phyloP scores from a whole-genome alignment of 352 stramenopile species.

The Pythium rhizo-oryzae region DNA sequence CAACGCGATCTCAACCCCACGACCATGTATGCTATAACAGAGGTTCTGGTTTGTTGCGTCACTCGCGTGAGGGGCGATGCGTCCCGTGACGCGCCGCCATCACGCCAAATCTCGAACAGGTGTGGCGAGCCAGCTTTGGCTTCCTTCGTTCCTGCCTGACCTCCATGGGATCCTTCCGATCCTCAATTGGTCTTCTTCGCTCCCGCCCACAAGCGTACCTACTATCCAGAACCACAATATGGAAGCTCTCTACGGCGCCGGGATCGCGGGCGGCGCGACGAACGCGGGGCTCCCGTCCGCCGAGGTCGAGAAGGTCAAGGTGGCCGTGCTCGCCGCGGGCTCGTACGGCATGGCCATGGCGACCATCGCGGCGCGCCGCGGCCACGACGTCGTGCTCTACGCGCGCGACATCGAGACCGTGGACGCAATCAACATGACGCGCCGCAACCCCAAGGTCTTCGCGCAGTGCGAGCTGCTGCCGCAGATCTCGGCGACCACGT shows the following conservation, averaged over 20 bases:
- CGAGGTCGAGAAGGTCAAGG: slow-evolving; percentile 79
- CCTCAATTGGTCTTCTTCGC: slow-evolving; percentile 8
- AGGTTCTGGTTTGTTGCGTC: slow-evolving; percentile 10
- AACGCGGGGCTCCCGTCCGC: slow-evolving; percentile 73
- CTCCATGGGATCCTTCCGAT: slow-evolving; percentile 3
- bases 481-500: slow-evolving; percentile 87
- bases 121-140: too few relatives aligned
- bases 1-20: not conserved
- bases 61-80: slow-evolving; percentile 6
- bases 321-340: slow-evolving; percentile 92
- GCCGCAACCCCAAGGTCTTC: slow-evolving; percentile 93
- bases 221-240: slow-evolving; percentile 24
- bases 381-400: slow-evolving; percentile 92
- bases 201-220: not conserved
- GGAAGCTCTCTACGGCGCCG: slow-evolving; percentile 42
- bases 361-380: slow-evolving; percentile 89
- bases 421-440: slow-evolving; percentile 92
- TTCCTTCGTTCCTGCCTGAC: not conserved
- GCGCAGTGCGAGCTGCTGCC: slow-evolving; percentile 82
- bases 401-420: slow-evolving; percentile 80
- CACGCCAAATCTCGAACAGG: slow-evolving; percentile 27
- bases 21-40: slow-evolving; percentile 5
- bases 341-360: slow-evolving; percentile 97
- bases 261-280: slow-evolving; percentile 43
- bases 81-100: slow-evolving; percentile 29